Evolutionary conservation across 169 alveolate species (phyloP).

Genomic region (Eimeria praecox): DNA sequence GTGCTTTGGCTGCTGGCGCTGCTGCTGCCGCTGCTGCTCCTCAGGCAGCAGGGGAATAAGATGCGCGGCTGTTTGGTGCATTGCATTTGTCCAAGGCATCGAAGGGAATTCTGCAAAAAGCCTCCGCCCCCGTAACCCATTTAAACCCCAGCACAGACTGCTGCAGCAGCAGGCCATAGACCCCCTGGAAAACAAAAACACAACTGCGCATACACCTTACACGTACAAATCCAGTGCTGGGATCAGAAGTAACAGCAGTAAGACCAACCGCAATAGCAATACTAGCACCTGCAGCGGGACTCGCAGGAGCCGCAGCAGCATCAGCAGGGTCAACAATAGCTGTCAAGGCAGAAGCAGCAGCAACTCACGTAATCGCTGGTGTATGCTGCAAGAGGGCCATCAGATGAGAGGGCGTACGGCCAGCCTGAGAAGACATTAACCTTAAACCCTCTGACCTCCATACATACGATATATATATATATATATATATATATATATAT

Average conservation of each 20-base stretch:
- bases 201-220: not conserved
- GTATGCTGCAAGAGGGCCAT: slow-evolving; percentile 61
- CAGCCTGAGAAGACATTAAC: slow-evolving; percentile 7
- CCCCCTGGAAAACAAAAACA: slow-evolving; percentile 24
- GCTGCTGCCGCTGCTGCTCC: slow-evolving; percentile 19
- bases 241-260: not conserved
- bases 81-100: not conserved
- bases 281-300: not conserved
- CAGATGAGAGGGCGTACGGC: slow-evolving; percentile 57
- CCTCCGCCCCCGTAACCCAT: slow-evolving; percentile 56
- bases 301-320: too few species aligned
- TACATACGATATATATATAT: not conserved
- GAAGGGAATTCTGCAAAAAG: slow-evolving; percentile 30
- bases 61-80: not conserved
- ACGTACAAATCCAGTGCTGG: not conserved
- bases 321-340: not conserved
- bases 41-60: slow-evolving; percentile 1
- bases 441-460: not conserved
- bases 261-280: not conserved
- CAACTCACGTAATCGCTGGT: slow-evolving; percentile 39
- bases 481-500: not conserved
- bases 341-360: not conserved
- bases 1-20: not conserved
- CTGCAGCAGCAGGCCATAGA: slow-evolving; percentile 24
- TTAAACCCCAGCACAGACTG: slow-evolving; percentile 22